Base-by-base conservation (phyloP, 257 asterid genomes). In the Mentha longifolia region DNA sequence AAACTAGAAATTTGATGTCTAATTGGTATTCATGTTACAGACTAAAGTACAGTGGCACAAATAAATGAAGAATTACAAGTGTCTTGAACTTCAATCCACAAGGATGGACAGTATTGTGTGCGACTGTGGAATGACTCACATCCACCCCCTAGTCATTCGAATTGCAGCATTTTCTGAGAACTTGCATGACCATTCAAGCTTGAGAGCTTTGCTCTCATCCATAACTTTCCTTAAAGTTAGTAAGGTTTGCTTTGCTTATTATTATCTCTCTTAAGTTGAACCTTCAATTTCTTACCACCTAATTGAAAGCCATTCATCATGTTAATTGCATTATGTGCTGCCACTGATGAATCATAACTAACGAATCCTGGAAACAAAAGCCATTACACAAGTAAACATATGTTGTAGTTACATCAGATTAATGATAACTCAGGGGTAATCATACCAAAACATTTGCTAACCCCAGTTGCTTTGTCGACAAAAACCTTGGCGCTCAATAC, bases 361-460 rank as follows among this genome's bases (percentile, higher is more conserved):
- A 93, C 97, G 54, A 93, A 93, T 67, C 98, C 98, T 93, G 93
- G 80, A 65, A 45, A 71, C 50, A 71, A 39, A 70, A 82, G 72
- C 55, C 74, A 47, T 60, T 72, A 43, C 55, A 74, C 56, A 68
- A 9, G 65, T 61, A 42, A 55, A 69, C 45, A 60, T 28, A 22
- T 41, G 58, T 30, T 54, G 49, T 45, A 28, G 15, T 35, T 42
- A 31, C 59, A 72, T 20, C 61, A 59, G 30, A 71, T 42, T 1
- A 35, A 65, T 59, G 54, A 61, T 20, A 46, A 45, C 67, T 47
- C 16, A 51, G 46, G 52, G 67, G 73, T 59, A 54, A 79, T 74
- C 74, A 39, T 89, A 94, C 99, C 99, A 62, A 94, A 94, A 76
- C 98, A 91, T 81, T 91, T 94, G 93, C 98, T 94, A 78, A 82